A percentile compares a stretch with the other conserved stretches of the same genome.
Conservation (phyloP, 331 rosid genomes). For the Quercus lobata region DNA sequence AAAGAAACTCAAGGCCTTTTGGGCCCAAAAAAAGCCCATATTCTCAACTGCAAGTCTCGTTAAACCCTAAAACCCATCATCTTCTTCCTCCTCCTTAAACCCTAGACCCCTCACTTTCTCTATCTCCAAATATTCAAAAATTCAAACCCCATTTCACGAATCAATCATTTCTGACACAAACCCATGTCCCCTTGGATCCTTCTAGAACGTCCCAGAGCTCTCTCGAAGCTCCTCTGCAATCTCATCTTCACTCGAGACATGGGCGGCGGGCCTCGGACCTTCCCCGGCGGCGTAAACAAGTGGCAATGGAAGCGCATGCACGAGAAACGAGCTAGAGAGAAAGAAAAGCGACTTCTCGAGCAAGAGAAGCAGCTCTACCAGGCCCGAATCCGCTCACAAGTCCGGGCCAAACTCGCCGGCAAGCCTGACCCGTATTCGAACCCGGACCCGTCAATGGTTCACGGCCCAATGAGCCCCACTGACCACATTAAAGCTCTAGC, state of each 20-base stretch:
- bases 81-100: conserved; percentile 12
- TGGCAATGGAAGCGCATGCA: conserved; percentile 99
- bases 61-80: neutral
- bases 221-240: conserved; percentile 33
- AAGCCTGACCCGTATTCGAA: conserved; percentile 16
- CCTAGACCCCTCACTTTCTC: conserved; percentile 18
- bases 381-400: conserved; percentile 83
- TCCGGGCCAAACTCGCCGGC: conserved; percentile 56
- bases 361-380: conserved; percentile 88
- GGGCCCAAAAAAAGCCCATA: neutral
- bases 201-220: conserved; percentile 29
- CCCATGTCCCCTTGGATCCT: conserved; percentile 38
- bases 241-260: conserved; percentile 45
- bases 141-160: neutral
- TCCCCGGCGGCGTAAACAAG: conserved; percentile 86
- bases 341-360: conserved; percentile 55
- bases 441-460: conserved; percentile 16
- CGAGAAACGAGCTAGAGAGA: conserved; percentile 79
- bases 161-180: neutral
- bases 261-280: conserved; percentile 99
- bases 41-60: neutral
- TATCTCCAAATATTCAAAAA: neutral
- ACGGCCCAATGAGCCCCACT: conserved; percentile 54
- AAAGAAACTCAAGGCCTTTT: neutral
- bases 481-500: conserved; percentile 73